Conservation (phyloP, 768 basidiomycete genomes). For the Naganishia randhawae region DNA sequence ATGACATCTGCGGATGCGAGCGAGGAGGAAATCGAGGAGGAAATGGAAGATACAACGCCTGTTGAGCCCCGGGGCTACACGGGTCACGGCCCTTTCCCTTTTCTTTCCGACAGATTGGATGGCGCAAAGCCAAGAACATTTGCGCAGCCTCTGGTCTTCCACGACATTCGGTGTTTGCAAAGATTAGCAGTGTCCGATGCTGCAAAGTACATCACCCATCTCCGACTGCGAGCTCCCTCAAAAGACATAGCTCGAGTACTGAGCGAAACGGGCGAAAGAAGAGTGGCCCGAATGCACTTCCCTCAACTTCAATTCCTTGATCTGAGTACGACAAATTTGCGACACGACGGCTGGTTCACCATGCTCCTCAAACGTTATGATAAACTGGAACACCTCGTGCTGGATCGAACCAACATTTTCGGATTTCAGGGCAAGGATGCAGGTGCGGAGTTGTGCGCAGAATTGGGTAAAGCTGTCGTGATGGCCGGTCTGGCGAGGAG, state of each 20-base stretch:
- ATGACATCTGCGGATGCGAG: slow-evolving; percentile 6
- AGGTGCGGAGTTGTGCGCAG: slow-evolving; percentile 61
- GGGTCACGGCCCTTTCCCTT: slow-evolving; percentile 49
- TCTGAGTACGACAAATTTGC: slow-evolving; percentile 63
- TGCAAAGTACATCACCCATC: slow-evolving; percentile 55
- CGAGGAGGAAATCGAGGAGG: slow-evolving; percentile 16
- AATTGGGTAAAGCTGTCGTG: slow-evolving; percentile 57
- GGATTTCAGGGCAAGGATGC: slow-evolving; percentile 56
- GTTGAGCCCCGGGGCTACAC: slow-evolving; percentile 42
- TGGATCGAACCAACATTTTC: slow-evolving; percentile 65
- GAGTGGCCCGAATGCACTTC: slow-evolving; percentile 44
- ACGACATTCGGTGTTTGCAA: slow-evolving; percentile 59
- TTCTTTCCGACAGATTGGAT: slow-evolving; percentile 43
- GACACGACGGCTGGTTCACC: slow-evolving; percentile 42
- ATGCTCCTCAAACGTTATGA: slow-evolving; percentile 58
- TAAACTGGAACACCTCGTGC: slow-evolving; percentile 61
- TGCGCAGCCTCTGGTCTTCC: slow-evolving; percentile 86
- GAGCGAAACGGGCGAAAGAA: slow-evolving; percentile 27
- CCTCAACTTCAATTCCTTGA: slow-evolving; percentile 65
- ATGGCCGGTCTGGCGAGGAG: slow-evolving; percentile 62
- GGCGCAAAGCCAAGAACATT: slow-evolving; percentile 47
- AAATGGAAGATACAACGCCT: slow-evolving; percentile 31
- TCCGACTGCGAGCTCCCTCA: slow-evolving; percentile 70
- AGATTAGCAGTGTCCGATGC: slow-evolving; percentile 55
- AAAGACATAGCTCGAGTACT: slow-evolving; percentile 50